Percentiles rank a stretch among this genome's conserved stretches.
These are phyloP conservation scores for Eucalyptus fibrosa DNA, from an alignment of 345 rosid genomes.

Conservation along the genomic window DNA sequence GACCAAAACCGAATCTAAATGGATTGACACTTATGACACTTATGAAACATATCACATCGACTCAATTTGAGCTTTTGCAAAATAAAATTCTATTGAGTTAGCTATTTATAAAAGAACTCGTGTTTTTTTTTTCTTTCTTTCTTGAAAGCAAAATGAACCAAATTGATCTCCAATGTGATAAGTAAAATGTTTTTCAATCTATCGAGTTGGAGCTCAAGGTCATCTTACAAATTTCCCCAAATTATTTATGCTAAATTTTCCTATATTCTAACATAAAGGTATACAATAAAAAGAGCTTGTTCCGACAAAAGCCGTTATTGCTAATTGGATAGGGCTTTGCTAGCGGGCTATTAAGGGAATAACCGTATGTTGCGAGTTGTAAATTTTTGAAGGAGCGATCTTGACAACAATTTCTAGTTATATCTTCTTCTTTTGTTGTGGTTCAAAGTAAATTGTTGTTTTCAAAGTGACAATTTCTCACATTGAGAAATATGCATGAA, in stretches of 20 bases:
- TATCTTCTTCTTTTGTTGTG: no score
- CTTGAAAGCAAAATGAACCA: not conserved
- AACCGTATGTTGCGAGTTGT: not conserved
- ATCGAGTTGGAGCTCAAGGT: not conserved
- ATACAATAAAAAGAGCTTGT: no score
- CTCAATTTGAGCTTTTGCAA: not conserved
- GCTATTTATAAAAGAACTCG: not conserved
- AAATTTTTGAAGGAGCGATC: no score
- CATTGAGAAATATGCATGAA: no score
- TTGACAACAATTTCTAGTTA: no score
- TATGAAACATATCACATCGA: not conserved
- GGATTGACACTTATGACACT: not conserved
- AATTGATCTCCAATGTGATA: not conserved
- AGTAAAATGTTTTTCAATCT: not conserved
- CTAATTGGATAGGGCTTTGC: not conserved
- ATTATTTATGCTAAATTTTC: not conserved
- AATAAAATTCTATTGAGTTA: not conserved
- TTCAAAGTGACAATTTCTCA: no score
- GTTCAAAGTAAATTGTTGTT: fast-evolving
- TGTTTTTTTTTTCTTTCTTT: no score
- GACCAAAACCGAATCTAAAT: not conserved
- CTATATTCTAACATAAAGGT: not conserved
- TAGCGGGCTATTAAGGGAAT: not conserved
- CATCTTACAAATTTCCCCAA: not conserved
- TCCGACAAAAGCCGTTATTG: no score